Base-by-base conservation (phyloP, 2,329 filamentous ascomycete species). In the Fusarium mexicanum region DNA sequence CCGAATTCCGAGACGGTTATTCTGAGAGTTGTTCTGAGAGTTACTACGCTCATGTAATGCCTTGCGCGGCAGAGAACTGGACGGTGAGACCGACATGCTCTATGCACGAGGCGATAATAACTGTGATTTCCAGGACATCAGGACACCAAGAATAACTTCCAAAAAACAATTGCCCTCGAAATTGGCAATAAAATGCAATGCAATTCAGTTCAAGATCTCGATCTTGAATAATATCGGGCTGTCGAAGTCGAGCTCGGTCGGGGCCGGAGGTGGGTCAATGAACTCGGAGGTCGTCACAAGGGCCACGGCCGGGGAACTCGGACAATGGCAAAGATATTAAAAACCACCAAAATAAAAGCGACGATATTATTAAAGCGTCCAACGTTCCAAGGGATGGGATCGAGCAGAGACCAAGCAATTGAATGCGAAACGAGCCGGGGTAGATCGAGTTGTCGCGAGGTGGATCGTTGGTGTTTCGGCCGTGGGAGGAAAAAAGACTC, bases 1-100 rank as follows among this genome's bases (percentile, higher is more conserved):
- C n/a, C 83, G 80, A 48, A 84, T 83, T 64, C 81, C 79, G 9
- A 80, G 77, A 62, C 77, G 78, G 60, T 79, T 79, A 62, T 75
- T 79, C 50, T 80, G 74, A 31, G 78, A 77, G 61, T 80, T 79
- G 64, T 75, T 78, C 48, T 80, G 71, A 31, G 78, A 78, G 59
- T 60, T 74, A 66, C 75, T 77, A 57, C 76, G 79, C 69, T 80
- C 75, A 54, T 80, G 76, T 40, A 80, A 71, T 61, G 76, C 71
- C 76, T 75, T 74, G 71, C 79, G 73, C 69, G 78, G 74, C 75
- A 76, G 73, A 68, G 77, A 77, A 69, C 76, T 75, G 61, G 78
- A 67, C 75, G 78, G 80, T 73, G 79, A 77, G 55, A 75, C 77
- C 73, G 79, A 76, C 80, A 82, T 82, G 76, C 79, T 81, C 77